Evolutionary conservation across 2,329 filamentous ascomycete genomes (phyloP).

Genomic region (Byssoonygena ceratinophila): DNA sequence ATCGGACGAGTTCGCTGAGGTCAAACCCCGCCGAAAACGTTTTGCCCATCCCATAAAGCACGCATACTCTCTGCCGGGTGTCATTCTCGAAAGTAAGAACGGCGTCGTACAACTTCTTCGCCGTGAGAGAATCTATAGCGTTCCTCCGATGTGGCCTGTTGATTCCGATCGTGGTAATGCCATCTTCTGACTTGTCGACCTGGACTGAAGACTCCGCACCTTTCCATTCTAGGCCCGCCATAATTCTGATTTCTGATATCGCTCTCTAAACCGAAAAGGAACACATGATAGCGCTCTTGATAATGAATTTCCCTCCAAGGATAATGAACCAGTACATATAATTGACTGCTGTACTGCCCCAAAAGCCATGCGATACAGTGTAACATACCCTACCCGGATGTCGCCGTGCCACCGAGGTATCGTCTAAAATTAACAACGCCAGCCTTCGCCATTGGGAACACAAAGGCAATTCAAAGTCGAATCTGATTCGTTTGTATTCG

Average conservation of each 20-base stretch:
- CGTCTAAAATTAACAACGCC: too few species aligned
- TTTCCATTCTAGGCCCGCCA: background rate
- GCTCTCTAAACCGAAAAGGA: background rate
- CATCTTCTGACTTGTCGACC: conserved; percentile 22
- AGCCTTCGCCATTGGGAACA: too few species aligned
- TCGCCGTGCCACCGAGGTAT: background rate
- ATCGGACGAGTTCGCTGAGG: conserved; percentile 37
- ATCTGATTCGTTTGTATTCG: background rate
- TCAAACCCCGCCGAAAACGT: conserved; percentile 48
- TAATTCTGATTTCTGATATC: background rate
- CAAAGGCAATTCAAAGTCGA: background rate
- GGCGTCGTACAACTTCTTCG: conserved; percentile 38
- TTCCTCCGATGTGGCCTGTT: conserved; percentile 44
- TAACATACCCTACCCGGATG: background rate
- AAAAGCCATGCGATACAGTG: background rate
- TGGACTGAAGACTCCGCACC: conserved; percentile 7
- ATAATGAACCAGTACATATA: background rate
- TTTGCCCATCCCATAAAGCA: conserved; percentile 40
- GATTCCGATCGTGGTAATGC: conserved; percentile 48
- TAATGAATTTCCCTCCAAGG: background rate
- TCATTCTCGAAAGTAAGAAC: conserved; percentile 44
- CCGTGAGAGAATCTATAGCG: conserved; percentile 43
- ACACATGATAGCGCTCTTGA: background rate
- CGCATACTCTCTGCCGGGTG: conserved; percentile 42
- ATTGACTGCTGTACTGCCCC: background rate